A percentile compares a stretch with the other conserved stretches of the same genome.
phyloP scores from a whole-genome alignment of 2,329 filamentous ascomycete species.

The Apiospora rasikravindrae region DNA sequence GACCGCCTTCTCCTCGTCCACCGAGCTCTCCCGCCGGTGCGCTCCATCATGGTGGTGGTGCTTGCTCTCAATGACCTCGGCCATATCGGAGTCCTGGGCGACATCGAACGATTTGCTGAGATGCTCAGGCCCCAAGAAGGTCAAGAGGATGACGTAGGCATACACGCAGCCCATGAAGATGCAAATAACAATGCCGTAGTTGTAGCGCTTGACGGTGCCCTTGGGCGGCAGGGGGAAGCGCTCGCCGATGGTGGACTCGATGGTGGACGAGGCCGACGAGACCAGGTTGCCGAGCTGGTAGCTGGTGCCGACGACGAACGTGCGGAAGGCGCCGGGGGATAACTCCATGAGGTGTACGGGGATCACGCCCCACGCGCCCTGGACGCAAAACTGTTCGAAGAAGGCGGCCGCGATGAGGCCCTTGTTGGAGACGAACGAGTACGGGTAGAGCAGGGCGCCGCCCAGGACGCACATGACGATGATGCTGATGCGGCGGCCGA shows the following conservation, averaged over 20 bases:
- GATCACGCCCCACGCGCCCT: constrained; percentile 79
- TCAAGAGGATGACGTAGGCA: constrained; percentile 64
- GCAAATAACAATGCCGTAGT: constrained; percentile 84
- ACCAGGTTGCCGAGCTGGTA: constrained; percentile 82
- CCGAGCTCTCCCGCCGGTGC: constrained; percentile 25
- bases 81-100: constrained; percentile 52
- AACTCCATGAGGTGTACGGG: constrained; percentile 81
- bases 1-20: constrained; percentile 36
- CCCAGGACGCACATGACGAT: constrained; percentile 68
- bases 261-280: constrained; percentile 72
- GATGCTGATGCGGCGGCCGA: constrained; percentile 73
- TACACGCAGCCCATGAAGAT: constrained; percentile 92
- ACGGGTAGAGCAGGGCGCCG: constrained; percentile 82
- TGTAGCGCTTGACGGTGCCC: constrained; percentile 58
- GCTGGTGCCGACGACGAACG: constrained; percentile 74
- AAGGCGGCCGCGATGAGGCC: constrained; percentile 80
- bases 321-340: constrained; percentile 73
- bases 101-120: constrained; percentile 57
- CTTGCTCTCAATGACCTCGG: constrained; percentile 50
- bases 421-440: constrained; percentile 69
- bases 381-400: constrained; percentile 81
- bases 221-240: constrained; percentile 71
- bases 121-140: constrained; percentile 66
- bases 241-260: constrained; percentile 77
- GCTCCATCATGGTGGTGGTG: constrained; percentile 24